Evolutionary conservation across 2,329 filamentous ascomycete genomes (phyloP).

Genomic region (Annulohypoxylon truncatum): DNA sequence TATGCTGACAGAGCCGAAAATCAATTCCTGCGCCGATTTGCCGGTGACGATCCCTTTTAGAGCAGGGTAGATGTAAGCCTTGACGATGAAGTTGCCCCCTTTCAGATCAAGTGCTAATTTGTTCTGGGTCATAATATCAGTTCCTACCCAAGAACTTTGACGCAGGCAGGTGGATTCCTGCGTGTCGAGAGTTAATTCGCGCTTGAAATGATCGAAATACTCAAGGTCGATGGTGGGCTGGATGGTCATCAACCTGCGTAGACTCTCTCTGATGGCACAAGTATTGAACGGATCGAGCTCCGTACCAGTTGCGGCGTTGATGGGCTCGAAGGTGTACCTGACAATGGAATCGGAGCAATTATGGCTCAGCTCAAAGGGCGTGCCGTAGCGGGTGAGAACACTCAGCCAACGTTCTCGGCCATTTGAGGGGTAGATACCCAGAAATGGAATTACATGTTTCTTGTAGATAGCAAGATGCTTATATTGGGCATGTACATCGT

Average conservation of each 20-base stretch:
- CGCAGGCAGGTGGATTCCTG: conserved; percentile 1
- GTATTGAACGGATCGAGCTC: neutral
- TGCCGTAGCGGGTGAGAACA: conserved; percentile 4
- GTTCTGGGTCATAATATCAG: conserved; percentile 4
- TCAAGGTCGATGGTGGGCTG: neutral
- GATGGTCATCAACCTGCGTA: neutral
- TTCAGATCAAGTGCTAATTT: conserved; percentile 5
- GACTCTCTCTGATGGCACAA: neutral
- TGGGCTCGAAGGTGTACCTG: conserved; percentile 10
- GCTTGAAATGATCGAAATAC: conserved; percentile 5
- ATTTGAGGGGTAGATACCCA: conserved; percentile 3
- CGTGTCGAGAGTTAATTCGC: neutral
- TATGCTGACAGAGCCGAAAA: neutral
- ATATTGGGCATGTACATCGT: conserved; percentile 9
- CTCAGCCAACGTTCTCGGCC: conserved; percentile 1
- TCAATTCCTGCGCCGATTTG: neutral
- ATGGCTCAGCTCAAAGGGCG: conserved; percentile 7
- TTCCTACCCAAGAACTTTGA: neutral
- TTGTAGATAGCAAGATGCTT: conserved; percentile 16
- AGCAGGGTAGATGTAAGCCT: conserved; percentile 7
- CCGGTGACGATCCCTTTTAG: conserved; percentile 3
- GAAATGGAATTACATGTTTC: conserved; percentile 3
- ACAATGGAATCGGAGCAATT: conserved; percentile 9
- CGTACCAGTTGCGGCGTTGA: neutral
- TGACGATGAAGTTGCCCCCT: neutral